A percentile compares a stretch with the other conserved stretches of the same genome.
Evolutionary conservation across 495 filamentous ascomycete species (phyloP).

Genomic region (Amphirosellinia nigrospora): DNA sequence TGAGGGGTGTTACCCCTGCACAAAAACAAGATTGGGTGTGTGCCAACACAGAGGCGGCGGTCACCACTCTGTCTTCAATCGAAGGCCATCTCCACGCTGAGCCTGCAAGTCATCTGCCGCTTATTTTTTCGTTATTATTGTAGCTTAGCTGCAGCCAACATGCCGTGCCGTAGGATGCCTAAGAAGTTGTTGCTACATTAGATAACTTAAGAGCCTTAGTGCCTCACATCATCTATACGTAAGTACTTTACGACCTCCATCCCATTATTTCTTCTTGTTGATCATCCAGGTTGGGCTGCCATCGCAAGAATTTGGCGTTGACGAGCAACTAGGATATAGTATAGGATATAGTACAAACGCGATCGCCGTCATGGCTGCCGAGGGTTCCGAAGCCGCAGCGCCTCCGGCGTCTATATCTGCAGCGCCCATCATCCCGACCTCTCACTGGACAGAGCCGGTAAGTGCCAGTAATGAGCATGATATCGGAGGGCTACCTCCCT

Average conservation of each 20-base stretch:
- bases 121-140: slow-evolving; percentile 1
- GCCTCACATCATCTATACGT: not conserved
- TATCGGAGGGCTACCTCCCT: not conserved
- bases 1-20: slow-evolving; percentile 3
- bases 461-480: not conserved
- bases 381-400: slow-evolving; percentile 13
- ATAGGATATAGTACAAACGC: not conserved
- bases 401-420: slow-evolving; percentile 41
- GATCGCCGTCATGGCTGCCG: slow-evolving; percentile 1
- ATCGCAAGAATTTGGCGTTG: not conserved
- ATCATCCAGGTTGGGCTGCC: not conserved
- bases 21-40: not conserved
- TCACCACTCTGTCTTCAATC: not conserved
- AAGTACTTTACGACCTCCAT: slow-evolving; percentile 6
- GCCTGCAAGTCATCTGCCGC: slow-evolving; percentile 17
- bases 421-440: slow-evolving; percentile 32
- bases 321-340: not conserved
- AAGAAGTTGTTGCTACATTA: not conserved
- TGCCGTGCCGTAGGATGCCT: not conserved
- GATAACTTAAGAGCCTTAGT: too few species aligned
- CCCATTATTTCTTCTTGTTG: not conserved
- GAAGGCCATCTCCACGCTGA: slow-evolving; percentile 8
- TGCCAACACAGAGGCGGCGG: not conserved
- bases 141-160: slow-evolving; percentile 1
- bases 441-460: slow-evolving; percentile 29